Percentiles rank a stretch among this genome's conserved stretches.
Conservation (phyloP, 2,329 filamentous ascomycete genomes). For the Clonostachys solani region DNA sequence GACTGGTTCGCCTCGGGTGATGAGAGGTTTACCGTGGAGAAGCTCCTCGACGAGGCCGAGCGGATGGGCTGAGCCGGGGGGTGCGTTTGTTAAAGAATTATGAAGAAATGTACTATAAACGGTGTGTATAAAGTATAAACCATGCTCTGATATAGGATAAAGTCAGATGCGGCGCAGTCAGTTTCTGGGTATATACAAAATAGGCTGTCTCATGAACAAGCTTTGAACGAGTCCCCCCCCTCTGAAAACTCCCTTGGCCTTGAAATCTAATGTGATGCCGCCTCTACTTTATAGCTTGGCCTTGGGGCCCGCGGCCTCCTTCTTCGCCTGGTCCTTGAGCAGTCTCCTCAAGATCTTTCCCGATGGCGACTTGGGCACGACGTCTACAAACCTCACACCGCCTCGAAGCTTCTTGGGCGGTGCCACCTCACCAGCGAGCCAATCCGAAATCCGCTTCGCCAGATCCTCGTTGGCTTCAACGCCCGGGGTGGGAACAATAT, state of each 20-base stretch:
- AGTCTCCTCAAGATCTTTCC: slow-evolving; percentile 44
- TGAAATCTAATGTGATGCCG: too few relatives aligned
- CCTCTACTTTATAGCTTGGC: slow-evolving; percentile 26
- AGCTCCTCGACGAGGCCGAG: slow-evolving; percentile 85
- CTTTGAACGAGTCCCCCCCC: too few relatives aligned
- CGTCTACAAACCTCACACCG: slow-evolving; percentile 63
- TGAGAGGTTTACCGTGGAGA: slow-evolving; percentile 74
- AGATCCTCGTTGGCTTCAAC: slow-evolving; percentile 23
- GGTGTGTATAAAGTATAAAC: neutral
- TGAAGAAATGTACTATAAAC: neutral
- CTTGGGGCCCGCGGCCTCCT: slow-evolving; percentile 19
- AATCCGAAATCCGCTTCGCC: slow-evolving; percentile 25
- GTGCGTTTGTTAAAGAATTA: neutral
- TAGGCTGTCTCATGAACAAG: too few relatives aligned
- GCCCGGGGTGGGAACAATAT: slow-evolving; percentile 28
- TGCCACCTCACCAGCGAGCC: slow-evolving; percentile 53
- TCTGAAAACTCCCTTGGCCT: too few relatives aligned
- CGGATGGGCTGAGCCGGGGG: slow-evolving; percentile 50
- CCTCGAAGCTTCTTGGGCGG: slow-evolving; percentile 66
- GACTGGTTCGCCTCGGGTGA: slow-evolving; percentile 82
- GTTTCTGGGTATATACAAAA: too few relatives aligned
- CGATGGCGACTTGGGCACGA: slow-evolving; percentile 65
- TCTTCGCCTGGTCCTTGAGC: slow-evolving; percentile 38
- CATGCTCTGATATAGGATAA: too few relatives aligned
- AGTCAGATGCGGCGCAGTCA: too few relatives aligned